Conservation (phyloP, 345 rosid species). For the Heritiera littoralis region DNA sequence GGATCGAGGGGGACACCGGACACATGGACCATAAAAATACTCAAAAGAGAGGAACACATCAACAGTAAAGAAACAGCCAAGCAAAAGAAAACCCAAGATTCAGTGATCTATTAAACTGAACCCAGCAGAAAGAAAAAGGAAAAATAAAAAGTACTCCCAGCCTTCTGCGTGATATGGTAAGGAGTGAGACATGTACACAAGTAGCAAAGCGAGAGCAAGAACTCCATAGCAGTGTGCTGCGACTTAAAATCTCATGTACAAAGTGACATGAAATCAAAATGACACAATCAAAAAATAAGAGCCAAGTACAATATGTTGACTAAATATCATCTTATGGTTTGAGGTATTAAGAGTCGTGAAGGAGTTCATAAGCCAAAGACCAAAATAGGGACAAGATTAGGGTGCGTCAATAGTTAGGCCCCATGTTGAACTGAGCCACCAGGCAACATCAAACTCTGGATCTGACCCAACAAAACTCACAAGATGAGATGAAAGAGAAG, state of each 20-base stretch:
- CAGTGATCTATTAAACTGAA: constrained; percentile 26
- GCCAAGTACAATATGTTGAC: constrained; percentile 13
- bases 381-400: constrained; percentile 33
- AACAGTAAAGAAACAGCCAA: constrained; percentile 35
- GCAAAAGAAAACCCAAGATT: constrained; percentile 23
- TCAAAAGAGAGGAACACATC: constrained; percentile 23
- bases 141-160: neutral
- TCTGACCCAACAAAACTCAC: constrained; percentile 48
- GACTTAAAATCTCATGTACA: constrained; percentile 13
- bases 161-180: constrained; percentile 18
- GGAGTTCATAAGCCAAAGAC: constrained; percentile 26
- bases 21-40: constrained; percentile 25
- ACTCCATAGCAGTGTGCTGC: neutral
- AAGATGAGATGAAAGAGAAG: constrained; percentile 33
- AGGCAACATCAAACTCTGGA: constrained; percentile 38
- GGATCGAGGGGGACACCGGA: neutral
- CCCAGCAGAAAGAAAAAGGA: neutral
- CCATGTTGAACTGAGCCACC: constrained; percentile 37
- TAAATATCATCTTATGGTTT: neutral
- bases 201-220: constrained; percentile 16
- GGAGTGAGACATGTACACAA: constrained; percentile 14
- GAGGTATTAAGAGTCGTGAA: constrained; percentile 19
- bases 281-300: constrained; percentile 22
- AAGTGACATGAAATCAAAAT: constrained; percentile 42
- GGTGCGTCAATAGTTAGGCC: constrained; percentile 33